Percentiles rank a stretch among this genome's conserved stretches.
Conservation (phyloP, 345 rosid species). For the Populus davidiana region DNA sequence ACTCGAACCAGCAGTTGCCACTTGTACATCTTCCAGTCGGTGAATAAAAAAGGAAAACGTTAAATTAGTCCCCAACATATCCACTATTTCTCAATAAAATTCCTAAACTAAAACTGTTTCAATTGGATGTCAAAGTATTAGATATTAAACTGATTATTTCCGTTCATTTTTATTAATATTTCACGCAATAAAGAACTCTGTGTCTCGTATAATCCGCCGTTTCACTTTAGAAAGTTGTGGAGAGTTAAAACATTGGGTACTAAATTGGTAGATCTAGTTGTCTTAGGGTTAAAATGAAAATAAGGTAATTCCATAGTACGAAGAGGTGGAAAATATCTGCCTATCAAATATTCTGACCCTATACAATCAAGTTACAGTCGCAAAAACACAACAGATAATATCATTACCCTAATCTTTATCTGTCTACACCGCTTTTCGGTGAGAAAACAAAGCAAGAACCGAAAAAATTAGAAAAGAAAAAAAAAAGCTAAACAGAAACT, state of each 20-base stretch:
- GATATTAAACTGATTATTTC: not conserved
- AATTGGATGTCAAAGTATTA: not conserved
- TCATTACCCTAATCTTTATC: not conserved
- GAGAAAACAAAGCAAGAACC: not conserved
- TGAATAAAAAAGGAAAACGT: too few relatives aligned
- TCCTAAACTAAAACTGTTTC: not conserved
- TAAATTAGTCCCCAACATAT: not conserved
- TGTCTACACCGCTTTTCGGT: not conserved
- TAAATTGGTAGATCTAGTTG: not conserved
- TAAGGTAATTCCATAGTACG: not conserved
- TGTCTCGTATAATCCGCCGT: too few relatives aligned
- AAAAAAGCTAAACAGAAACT: not conserved
- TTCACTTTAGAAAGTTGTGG: too few relatives aligned
- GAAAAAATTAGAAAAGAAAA: not conserved
- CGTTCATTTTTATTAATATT: not conserved
- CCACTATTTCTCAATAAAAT: not conserved
- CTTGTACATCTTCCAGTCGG: too few relatives aligned
- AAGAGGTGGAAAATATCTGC: not conserved
- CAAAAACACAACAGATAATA: not conserved
- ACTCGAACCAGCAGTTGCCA: too few relatives aligned
- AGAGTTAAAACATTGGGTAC: not conserved
- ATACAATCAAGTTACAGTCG: not conserved
- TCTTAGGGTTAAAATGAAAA: not conserved
- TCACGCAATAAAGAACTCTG: too few relatives aligned
- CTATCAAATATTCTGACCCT: not conserved